Base-by-base conservation (phyloP, 129 eudicot species). In the Escallonia herrerae region DNA sequence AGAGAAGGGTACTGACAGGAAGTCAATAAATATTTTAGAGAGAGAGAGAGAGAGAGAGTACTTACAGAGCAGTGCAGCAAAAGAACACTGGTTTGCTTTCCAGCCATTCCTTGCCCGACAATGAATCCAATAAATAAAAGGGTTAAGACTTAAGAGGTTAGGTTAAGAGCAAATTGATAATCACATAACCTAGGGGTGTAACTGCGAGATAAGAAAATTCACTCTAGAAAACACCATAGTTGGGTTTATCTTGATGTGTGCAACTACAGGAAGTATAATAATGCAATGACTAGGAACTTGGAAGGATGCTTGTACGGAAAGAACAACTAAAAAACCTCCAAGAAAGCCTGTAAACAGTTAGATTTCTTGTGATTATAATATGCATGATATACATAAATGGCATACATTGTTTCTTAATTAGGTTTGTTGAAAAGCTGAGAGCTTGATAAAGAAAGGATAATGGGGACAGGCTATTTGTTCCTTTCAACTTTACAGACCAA, bases 61-160 rank as follows among this genome's bases (percentile, higher is more conserved):
- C 84, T 79, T 75, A 84, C 86, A 67, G 64, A 76, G 40, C 68
- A 75, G 63, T 66, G 76, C 52, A 56, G 60, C 69, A 63, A 66
- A 75, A 48, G 76, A 75, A 39, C 77, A 70, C 68, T 72, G 80
- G 67, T 66, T 65, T 40, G 65, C 80, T 85, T 85, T 77, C 77
- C 79, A 79, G 75, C 91, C 91, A 66, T 85, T 82, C 71, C 72
- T 79, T 76, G 51, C 61, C 91, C 76, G 91, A 60, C 81, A 82
- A 40, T 40, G 74, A 78, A 69, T 73, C 77, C 81, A 72, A 70
- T 49, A 40, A 62, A 76, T 54, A 76, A 63, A 38, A 12, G 70
- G 64, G 22, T 68, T 46, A 63, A 61, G 66, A 11, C 33, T 49
- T 44, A 7, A n/a, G 53, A 22, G 33, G 33, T 22, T 22, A 22